Percentiles rank a stretch among this genome's conserved stretches.
These are phyloP conservation scores for Ottelia alismoides DNA, from an alignment of 106 monocot genomes.

Conservation along the genomic window DNA sequence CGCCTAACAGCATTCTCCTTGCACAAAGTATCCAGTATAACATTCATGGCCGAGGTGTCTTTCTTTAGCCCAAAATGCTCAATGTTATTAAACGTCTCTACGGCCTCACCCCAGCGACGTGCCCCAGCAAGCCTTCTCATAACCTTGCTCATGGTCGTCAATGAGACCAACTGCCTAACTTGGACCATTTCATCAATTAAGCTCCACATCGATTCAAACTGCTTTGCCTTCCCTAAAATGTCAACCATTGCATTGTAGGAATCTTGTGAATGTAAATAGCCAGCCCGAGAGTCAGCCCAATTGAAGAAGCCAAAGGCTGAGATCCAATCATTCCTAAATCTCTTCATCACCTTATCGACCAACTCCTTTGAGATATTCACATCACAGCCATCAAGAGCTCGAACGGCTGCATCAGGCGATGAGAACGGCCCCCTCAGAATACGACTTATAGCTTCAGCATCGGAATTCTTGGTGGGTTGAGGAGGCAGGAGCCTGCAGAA, in stretches of 20 bases:
- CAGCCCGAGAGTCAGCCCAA: conserved; percentile 40
- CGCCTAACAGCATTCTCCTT: conserved; percentile 75
- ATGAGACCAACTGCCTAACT: conserved; percentile 38
- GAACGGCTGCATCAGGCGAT: conserved; percentile 41
- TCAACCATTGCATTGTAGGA: conserved; percentile 77
- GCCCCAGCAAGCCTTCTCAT: conserved; percentile 80
- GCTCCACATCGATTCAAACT: conserved; percentile 71
- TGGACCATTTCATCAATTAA: conserved; percentile 56
- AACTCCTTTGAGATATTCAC: conserved; percentile 26
- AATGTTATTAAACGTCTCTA: conserved; percentile 34
- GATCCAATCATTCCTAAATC: conserved; percentile 70
- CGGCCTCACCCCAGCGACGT: conserved; percentile 63
- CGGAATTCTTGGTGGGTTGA: conserved; percentile 9
- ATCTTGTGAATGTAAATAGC: conserved; percentile 34
- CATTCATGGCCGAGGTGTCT: conserved; percentile 61
- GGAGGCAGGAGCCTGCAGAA: neutral
- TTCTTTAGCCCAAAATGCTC: conserved; percentile 59
- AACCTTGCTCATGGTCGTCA: conserved; percentile 55
- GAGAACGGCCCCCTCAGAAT: conserved; percentile 30
- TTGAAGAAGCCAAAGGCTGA: conserved; percentile 78
- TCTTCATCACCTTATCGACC: conserved; percentile 38
- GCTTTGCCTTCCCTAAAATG: conserved; percentile 70
- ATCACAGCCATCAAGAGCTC: conserved; percentile 24
- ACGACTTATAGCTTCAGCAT: conserved; percentile 23
- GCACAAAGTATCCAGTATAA: conserved; percentile 65